These are phyloP conservation scores for Lactifluus echinatus DNA, from an alignment of 768 basidiomycete species.

Conservation along the genomic window DNA sequence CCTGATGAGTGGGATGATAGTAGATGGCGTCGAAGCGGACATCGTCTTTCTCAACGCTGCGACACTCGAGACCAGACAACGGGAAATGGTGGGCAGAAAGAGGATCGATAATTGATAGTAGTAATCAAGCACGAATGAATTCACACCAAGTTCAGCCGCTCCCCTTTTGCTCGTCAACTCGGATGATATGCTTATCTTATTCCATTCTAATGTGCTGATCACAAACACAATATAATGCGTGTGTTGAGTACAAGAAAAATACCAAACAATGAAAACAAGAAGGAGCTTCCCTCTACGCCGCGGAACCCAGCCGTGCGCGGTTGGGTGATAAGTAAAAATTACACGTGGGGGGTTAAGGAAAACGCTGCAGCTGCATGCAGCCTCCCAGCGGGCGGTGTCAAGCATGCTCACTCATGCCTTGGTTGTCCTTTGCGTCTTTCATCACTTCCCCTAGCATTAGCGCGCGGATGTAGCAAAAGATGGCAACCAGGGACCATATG, in stretches of 20 bases:
- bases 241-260: not conserved
- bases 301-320: slow-evolving; percentile 9
- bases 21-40: slow-evolving; percentile 1
- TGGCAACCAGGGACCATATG: slow-evolving; percentile 70
- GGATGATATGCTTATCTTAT: not conserved
- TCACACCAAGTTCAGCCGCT: not conserved
- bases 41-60: slow-evolving; percentile 1
- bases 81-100: not conserved
- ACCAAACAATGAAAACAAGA: not conserved
- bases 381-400: slow-evolving; percentile 27
- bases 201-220: no score
- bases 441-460: slow-evolving; percentile 60
- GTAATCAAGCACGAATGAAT: not conserved
- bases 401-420: slow-evolving; percentile 48
- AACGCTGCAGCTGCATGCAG: slow-evolving; percentile 18
- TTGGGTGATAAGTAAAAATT: not conserved
- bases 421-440: slow-evolving; percentile 54
- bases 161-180: no score
- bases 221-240: not conserved
- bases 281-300: not conserved
- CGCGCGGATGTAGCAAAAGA: slow-evolving; percentile 58
- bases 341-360: not conserved
- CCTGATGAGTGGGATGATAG: slow-evolving; percentile 46
- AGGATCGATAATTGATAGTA: not conserved
- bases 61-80: not conserved